phyloP scores from a whole-genome alignment of 2,329 filamentous ascomycete genomes.

The Arthrobotrys megalospora region DNA sequence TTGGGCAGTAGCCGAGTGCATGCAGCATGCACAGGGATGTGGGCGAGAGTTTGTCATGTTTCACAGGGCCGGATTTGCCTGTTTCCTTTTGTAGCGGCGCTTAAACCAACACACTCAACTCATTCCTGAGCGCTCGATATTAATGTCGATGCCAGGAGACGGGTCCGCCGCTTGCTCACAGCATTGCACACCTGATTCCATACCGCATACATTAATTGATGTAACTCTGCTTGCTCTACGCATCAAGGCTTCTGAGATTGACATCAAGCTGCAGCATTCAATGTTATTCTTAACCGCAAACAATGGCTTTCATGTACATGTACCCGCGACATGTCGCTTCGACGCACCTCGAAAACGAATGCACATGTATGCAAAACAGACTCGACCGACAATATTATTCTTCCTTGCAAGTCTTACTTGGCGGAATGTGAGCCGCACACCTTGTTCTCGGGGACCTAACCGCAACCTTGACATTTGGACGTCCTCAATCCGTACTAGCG shows the following conservation, averaged over 20 bases:
- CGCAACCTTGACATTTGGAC: slow-evolving; percentile 23
- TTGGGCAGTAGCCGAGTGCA: slow-evolving; percentile 29
- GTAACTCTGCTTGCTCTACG: slow-evolving; percentile 35
- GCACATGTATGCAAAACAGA: slow-evolving; percentile 29
- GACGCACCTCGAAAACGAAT: slow-evolving; percentile 34
- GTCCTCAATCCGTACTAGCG: slow-evolving; percentile 36
- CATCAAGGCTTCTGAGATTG: slow-evolving; percentile 16
- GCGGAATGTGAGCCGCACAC: slow-evolving; percentile 30
- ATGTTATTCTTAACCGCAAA: slow-evolving; percentile 49
- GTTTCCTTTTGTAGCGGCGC: slow-evolving; percentile 42
- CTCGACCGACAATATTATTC: slow-evolving; percentile 44
- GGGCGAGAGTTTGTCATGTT: slow-evolving; percentile 43
- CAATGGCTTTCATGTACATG: slow-evolving; percentile 43
- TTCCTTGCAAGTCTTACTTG: slow-evolving; percentile 46
- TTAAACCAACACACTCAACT: slow-evolving; percentile 57
- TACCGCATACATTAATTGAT: slow-evolving; percentile 1
- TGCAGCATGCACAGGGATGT: slow-evolving; percentile 35
- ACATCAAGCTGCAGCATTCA: slow-evolving; percentile 17
- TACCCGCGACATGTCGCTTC: slow-evolving; percentile 28
- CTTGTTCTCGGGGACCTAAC: slow-evolving; percentile 18
- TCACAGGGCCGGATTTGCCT: slow-evolving; percentile 47
- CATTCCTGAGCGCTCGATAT: slow-evolving; percentile 16
- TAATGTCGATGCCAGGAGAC: slow-evolving; percentile 35
- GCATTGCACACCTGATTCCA: slow-evolving; percentile 33
- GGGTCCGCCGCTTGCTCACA: slow-evolving; percentile 29